Base-by-base conservation (phyloP, 208 protist species). In the Trypanosoma congolense region DNA sequence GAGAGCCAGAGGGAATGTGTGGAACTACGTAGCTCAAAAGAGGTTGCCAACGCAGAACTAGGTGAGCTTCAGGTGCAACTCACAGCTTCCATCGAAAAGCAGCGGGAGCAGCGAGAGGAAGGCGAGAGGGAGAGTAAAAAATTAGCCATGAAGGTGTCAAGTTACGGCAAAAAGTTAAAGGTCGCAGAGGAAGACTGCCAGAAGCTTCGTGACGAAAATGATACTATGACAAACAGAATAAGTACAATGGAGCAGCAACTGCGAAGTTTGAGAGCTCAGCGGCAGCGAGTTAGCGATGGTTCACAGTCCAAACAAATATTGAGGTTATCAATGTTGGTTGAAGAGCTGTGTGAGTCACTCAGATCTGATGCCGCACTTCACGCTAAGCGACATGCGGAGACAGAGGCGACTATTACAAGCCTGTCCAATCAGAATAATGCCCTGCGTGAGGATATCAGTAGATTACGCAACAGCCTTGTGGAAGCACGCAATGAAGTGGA, bases 191-290 rank as follows among this genome's bases (percentile, higher is more conserved):
- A 36, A 36, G 67, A 67, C 28, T 53, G 54, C n/a, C 21, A 52
- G 30, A 36, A 35, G 9, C 56, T 65, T 1, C 63, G 46, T 21
- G 42, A 50, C 0, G 65, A 74, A 10, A 61, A 56, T 10, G 62
- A 52, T 41, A 33, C 54, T n/a, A 26, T 64, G n/a, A 44, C 66
- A 26, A 50, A 14, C 19, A 68, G 69, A 30, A 21, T 61, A n/a
- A 70, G 58, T 35, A 55, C 56, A 18, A 43, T 69, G 28, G 59
- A 64, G 12, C 29, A 55, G 19, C 73, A 80, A 53, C 55, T 80
- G 5, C 73, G 70, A 44, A 58, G 41, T 1, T 30, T 48, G 2
- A 60, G 68, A 24, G 51, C 49, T 25, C 50, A 61, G 19, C 53
- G 55, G 29, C 45, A 48, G 3, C 25, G 26, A 12, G 51, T 49